Evolutionary conservation across 1,284 basidiomycete genomes (phyloP), one percentile per base, ranked within the genome.

Genomic region (Boletus calvinii): DNA sequence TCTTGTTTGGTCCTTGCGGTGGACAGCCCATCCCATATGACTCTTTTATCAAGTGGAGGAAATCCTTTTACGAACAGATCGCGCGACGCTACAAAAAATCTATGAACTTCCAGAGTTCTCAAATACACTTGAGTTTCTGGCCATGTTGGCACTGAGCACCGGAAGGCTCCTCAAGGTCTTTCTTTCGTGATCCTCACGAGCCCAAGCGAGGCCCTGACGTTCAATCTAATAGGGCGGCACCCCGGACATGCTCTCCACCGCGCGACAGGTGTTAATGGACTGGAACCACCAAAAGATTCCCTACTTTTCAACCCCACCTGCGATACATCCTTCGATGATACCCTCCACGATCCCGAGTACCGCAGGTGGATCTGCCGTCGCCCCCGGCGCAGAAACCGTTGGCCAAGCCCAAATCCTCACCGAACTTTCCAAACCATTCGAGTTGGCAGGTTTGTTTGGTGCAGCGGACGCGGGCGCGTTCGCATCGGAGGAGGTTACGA

Each of bases 201-300:
- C 7, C 29, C 1, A 26, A 38, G 20, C 11, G 15, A 29, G 11
- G 39, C 15, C 44, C 48, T 51, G 46, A 49, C 44, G 13, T 29
- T 13, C 2, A 12, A 24, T n/a, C 46, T 31, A 0, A 15, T 56
- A 90, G 85, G 95, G 95, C 30, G 96, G 95, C 51, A 88, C 94
- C 2, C 94, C 96, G 0, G 94, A 98, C 70, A 70, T 96, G 17
- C 83, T 90, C 42, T 80, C 87, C 0, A 83, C 92, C 0, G 94
- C 94, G 0, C 84, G 92, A 29, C 85, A 87, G 13, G 80, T 98
- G n/a, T 72, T 99, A 4, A 83, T 80, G 43, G 96, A 99, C 68
- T 98, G 96, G 95, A 98, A 98, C 66, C 84, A 92, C 58, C 94
- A 98, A 63, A 94, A 94, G 66, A 98, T 98, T 24, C 87, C 90